Evolutionary conservation across 352 stramenopile genomes (phyloP), one percentile per base, ranked within the genome.

Genomic region (Pythium oligandrum): DNA sequence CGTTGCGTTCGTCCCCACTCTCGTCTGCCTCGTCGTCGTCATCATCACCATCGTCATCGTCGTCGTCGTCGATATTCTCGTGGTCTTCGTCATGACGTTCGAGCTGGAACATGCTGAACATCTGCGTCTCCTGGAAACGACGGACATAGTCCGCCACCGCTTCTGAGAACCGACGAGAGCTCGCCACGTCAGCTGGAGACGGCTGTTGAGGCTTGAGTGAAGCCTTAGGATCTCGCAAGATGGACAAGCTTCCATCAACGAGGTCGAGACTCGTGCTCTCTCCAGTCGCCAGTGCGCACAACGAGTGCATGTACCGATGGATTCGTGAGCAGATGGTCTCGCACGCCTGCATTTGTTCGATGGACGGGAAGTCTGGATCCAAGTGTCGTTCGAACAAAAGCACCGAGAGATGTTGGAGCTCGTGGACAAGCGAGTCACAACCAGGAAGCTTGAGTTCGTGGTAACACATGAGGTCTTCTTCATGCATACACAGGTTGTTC

Each of bases 381-480:
- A 73, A 10, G 35, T 83, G 68, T 8, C 74, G 71, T 9, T 78
- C 75, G 55, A 90, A 93, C 6, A 90, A 57, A 38, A 72, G 61
- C 1, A 64, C 54, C 3, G 83, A 85, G 37, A 70, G 66, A 7
- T 70, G 65, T 35, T 78, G 61, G 5, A 93, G 78, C 42, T 93
- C 79, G 40, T 89, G 74, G 11, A 84, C 76, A 7, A 93, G 68
- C 11, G 72, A 66, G 45, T 93, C 83, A 39, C 78, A 88, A 2
- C 78, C 79, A 0, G 83, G 83, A 6, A 90, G 64, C 54, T 90
- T 90, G 44, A 88, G 63, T 35, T 90, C 78, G 51, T 93, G 83
- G 54, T 89, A 88, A 10, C 63, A 67, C 62, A 75, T 61, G 36
- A 90, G 43, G 51, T 93, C 79, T 39, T 90, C 78, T 54, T 86